Evolutionary conservation across 352 stramenopile species (phyloP).

Genomic region (Globisporangium nagaii): DNA sequence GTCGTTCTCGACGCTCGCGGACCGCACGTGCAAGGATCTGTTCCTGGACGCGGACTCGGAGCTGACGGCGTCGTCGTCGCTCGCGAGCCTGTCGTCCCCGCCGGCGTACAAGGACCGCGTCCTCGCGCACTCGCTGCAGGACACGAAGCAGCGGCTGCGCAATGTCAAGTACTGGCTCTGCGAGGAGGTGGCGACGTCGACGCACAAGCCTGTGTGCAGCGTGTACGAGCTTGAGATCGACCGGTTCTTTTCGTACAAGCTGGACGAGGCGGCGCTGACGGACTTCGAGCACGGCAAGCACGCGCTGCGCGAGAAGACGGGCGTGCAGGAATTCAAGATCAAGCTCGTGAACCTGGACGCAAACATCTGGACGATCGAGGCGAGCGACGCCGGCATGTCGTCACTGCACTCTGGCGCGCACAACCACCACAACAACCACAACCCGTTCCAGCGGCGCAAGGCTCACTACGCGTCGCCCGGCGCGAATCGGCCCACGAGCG

Average conservation of each 20-base stretch:
- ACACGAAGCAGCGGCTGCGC: slow-evolving; percentile 30
- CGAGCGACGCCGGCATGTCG: neutral
- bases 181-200: slow-evolving; percentile 36
- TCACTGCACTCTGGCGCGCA: slow-evolving; percentile 7
- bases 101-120: slow-evolving; percentile 77
- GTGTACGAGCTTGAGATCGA: slow-evolving; percentile 48
- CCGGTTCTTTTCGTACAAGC: slow-evolving; percentile 44
- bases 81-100: slow-evolving; percentile 3
- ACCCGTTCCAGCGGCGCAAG: neutral
- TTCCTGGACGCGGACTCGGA: slow-evolving; percentile 40
- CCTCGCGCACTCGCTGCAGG: slow-evolving; percentile 38
- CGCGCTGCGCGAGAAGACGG: slow-evolving; percentile 30
- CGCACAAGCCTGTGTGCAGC: slow-evolving; percentile 49
- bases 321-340: slow-evolving; percentile 44
- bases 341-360: slow-evolving; percentile 52
- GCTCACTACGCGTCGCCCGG: slow-evolving; percentile 2
- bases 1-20: slow-evolving; percentile 59
- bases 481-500: neutral
- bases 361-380: slow-evolving; percentile 40
- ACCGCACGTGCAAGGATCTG: slow-evolving; percentile 49
- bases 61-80: slow-evolving; percentile 7
- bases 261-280: slow-evolving; percentile 16
- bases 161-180: slow-evolving; percentile 44
- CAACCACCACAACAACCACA: no score
- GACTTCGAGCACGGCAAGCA: slow-evolving; percentile 18